Evolutionary conservation across 1,284 basidiomycete species (phyloP).

Genomic region (Thecaphora thlaspeos): DNA sequence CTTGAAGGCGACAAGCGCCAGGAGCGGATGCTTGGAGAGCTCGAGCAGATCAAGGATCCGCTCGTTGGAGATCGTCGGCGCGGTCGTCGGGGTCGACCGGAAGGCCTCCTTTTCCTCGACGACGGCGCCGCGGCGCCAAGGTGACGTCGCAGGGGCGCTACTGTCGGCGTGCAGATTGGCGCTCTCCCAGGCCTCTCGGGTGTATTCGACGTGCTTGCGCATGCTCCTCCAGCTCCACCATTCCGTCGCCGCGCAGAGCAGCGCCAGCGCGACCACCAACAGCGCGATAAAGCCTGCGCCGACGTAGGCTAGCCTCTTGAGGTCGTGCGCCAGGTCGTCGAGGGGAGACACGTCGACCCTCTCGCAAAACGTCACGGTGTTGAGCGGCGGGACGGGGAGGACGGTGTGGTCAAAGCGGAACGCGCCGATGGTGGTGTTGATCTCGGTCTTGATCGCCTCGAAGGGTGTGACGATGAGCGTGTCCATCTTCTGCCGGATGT

Average conservation of each 20-base stretch:
- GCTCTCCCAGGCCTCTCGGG: constrained; percentile 19
- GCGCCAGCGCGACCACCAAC: constrained; percentile 18
- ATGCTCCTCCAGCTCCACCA: constrained; percentile 39
- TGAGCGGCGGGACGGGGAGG: constrained; percentile 24
- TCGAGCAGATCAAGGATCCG: constrained; percentile 28
- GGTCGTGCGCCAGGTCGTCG: constrained; percentile 29
- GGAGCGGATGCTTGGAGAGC: constrained; percentile 38
- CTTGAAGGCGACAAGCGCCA: constrained; percentile 18
- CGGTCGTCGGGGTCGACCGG: no score
- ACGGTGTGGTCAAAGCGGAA: constrained; percentile 34
- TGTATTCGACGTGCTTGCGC: constrained; percentile 20
- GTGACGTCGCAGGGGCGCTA: no score
- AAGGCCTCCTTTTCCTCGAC: neutral
- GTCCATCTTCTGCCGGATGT: constrained; percentile 73
- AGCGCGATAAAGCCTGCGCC: constrained; percentile 20
- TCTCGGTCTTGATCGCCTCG: constrained; percentile 29
- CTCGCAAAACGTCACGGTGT: constrained; percentile 34
- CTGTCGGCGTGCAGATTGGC: no score
- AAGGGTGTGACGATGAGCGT: constrained; percentile 53
- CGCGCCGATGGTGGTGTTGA: constrained; percentile 30
- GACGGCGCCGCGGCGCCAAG: no score
- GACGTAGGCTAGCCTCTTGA: constrained; percentile 15
- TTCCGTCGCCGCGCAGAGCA: constrained; percentile 18
- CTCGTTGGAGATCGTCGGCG: constrained; percentile 7
- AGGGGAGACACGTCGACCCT: constrained; percentile 31